Evolutionary conservation across 2,329 filamentous ascomycete genomes (phyloP).

Genomic region (Sphaerulina populicola): DNA sequence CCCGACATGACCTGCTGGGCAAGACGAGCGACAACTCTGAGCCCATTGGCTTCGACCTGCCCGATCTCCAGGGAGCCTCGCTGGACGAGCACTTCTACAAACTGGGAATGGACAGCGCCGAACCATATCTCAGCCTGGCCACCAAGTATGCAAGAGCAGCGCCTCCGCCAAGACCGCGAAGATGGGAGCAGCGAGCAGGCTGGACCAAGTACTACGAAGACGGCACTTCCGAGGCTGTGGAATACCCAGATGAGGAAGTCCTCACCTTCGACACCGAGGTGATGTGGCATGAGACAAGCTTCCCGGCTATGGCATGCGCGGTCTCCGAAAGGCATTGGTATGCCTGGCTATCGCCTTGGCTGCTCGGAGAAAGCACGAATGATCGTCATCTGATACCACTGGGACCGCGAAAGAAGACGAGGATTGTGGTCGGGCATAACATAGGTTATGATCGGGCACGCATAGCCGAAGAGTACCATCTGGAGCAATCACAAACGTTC

Average conservation of each 20-base stretch:
- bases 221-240: constrained; percentile 62
- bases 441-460: constrained; percentile 89
- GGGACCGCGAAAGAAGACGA: constrained; percentile 62
- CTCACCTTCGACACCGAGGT: constrained; percentile 95
- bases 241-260: constrained; percentile 69
- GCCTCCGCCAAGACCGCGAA: constrained; percentile 52
- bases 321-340: constrained; percentile 89
- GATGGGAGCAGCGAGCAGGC: constrained; percentile 72
- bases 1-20: constrained; percentile 75
- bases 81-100: constrained; percentile 92
- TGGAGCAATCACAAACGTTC: constrained; percentile 72
- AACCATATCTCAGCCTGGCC: constrained; percentile 69
- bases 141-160: constrained; percentile 61
- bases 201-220: constrained; percentile 89
- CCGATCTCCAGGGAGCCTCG: constrained; percentile 65
- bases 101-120: constrained; percentile 75
- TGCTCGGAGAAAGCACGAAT: constrained; percentile 70
- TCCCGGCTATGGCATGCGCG: constrained; percentile 94
- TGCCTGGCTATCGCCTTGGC: constrained; percentile 92
- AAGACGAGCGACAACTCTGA: constrained; percentile 70
- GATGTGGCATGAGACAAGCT: constrained; percentile 86
- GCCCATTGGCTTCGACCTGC: constrained; percentile 81
- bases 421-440: constrained; percentile 87
- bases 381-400: constrained; percentile 78
- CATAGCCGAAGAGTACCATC: constrained; percentile 77